phyloP scores from a whole-genome alignment of 768 basidiomycete species.

The Mrakia gelida region DNA sequence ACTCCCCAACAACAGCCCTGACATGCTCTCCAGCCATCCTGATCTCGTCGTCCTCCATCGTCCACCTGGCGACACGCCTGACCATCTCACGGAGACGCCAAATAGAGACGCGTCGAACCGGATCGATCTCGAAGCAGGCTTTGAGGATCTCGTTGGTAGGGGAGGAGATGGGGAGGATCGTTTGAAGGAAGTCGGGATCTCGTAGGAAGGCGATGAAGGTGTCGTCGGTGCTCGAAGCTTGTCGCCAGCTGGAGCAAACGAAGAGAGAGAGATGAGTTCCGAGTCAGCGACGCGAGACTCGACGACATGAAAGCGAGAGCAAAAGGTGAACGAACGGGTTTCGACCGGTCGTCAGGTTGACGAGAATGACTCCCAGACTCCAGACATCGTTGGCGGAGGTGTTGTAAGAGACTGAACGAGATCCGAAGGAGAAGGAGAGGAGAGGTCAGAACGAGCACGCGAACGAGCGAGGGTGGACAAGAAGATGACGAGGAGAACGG shows the following conservation, averaged over 20 bases:
- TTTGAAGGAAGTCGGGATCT: constrained; percentile 60
- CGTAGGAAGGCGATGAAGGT: constrained; percentile 72
- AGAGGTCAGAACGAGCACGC: too few relatives aligned
- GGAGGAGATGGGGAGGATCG: constrained; percentile 67
- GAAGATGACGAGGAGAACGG: too few relatives aligned
- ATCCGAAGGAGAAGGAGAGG: too few relatives aligned
- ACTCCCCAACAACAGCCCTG: neutral
- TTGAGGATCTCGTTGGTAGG: constrained; percentile 64
- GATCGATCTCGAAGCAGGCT: constrained; percentile 66
- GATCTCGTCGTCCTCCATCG: constrained; percentile 23
- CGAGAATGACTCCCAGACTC: constrained; percentile 78
- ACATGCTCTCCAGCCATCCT: neutral
- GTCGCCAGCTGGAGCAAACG: constrained; percentile 52
- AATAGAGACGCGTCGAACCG: constrained; percentile 60
- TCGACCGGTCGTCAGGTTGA: constrained; percentile 73
- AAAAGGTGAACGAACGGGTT: constrained; percentile 49
- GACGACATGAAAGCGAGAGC: too few relatives aligned
- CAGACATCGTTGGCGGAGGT: constrained; percentile 86
- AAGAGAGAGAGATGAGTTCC: too few relatives aligned
- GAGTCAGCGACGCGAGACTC: too few relatives aligned
- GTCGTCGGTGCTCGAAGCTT: constrained; percentile 58
- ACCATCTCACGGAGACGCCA: constrained; percentile 59
- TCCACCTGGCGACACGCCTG: constrained; percentile 35
- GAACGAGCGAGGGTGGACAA: too few relatives aligned
- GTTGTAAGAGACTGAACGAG: constrained; percentile 53